phyloP scores from a whole-genome alignment of 345 rosid species.

The Salix udensis region DNA sequence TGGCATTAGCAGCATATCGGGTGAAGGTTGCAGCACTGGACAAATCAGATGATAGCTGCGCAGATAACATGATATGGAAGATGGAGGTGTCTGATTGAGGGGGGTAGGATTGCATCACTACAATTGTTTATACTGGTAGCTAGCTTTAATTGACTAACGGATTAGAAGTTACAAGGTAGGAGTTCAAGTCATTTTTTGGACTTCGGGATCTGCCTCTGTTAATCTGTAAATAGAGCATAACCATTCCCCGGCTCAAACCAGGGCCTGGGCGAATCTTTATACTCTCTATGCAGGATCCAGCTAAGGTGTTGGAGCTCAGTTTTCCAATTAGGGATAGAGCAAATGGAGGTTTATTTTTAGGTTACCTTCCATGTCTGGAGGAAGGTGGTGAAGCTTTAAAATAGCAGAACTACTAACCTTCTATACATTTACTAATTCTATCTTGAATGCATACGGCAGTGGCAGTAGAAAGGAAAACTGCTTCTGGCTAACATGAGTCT shows the following conservation, averaged over 20 bases:
- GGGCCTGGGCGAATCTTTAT: constrained; percentile 41
- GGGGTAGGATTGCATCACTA: constrained; percentile 24
- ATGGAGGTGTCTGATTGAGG: constrained; percentile 40
- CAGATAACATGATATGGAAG: constrained; percentile 41
- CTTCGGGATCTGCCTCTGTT: constrained; percentile 45
- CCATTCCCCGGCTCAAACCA: constrained; percentile 33
- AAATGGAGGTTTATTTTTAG: constrained; percentile 52
- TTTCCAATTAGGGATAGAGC: constrained; percentile 60
- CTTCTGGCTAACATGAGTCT: constrained; percentile 24
- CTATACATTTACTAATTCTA: constrained; percentile 19
- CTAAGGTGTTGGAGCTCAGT: constrained; percentile 58
- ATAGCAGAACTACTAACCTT: constrained; percentile 25
- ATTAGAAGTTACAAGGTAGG: constrained; percentile 35
- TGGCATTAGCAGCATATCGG: constrained; percentile 46
- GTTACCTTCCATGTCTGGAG: constrained; percentile 37
- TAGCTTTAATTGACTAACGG: constrained; percentile 37
- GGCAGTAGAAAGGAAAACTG: constrained; percentile 31
- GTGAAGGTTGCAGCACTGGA: constrained; percentile 76
- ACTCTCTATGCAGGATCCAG: constrained; percentile 43
- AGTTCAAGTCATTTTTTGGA: constrained; percentile 29
- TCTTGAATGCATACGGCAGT: constrained; percentile 20
- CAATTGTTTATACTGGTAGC: constrained; percentile 48
- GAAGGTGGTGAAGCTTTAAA: constrained; percentile 33
- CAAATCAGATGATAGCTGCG: constrained; percentile 32
- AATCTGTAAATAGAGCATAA: constrained; percentile 66